phyloP scores from a whole-genome alignment of 345 rosid species.

The Geranium rotundifolium region DNA sequence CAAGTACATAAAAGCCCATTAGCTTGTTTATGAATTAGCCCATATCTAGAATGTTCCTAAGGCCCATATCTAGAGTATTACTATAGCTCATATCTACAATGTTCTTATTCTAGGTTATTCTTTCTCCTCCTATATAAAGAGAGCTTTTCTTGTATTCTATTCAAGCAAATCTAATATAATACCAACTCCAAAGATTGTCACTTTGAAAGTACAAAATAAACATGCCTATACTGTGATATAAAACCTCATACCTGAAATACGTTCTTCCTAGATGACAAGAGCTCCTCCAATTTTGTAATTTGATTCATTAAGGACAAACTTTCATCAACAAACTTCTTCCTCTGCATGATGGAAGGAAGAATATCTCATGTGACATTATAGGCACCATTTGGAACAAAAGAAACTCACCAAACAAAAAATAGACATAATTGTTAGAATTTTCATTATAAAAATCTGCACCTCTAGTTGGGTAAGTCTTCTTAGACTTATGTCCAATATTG shows the following conservation, averaged over 20 bases:
- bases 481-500: slow-evolving; percentile 71
- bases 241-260: slow-evolving; percentile 52
- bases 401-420: slow-evolving; percentile 10
- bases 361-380: slow-evolving; percentile 2
- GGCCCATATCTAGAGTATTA: too few relatives aligned
- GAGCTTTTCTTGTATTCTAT: too few relatives aligned
- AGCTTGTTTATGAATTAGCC: too few relatives aligned
- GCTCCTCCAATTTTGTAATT: slow-evolving; percentile 57
- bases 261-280: slow-evolving; percentile 61
- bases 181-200: too few relatives aligned
- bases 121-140: too few relatives aligned
- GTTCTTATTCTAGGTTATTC: too few relatives aligned
- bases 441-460: slow-evolving; percentile 26
- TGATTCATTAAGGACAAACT: slow-evolving; percentile 51
- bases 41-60: too few relatives aligned
- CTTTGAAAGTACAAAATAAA: not conserved
- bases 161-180: too few relatives aligned
- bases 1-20: too few relatives aligned
- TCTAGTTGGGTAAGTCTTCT: slow-evolving; percentile 75
- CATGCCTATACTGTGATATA: slow-evolving; percentile 3
- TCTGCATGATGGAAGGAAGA: slow-evolving; percentile 29
- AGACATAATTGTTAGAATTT: not conserved
- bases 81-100: too few relatives aligned
- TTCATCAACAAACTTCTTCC: slow-evolving; percentile 67
- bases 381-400: slow-evolving; percentile 3